These are phyloP conservation scores for Colletotrichum melonis DNA, from an alignment of 2,329 filamentous ascomycete genomes.

Conservation along the genomic window DNA sequence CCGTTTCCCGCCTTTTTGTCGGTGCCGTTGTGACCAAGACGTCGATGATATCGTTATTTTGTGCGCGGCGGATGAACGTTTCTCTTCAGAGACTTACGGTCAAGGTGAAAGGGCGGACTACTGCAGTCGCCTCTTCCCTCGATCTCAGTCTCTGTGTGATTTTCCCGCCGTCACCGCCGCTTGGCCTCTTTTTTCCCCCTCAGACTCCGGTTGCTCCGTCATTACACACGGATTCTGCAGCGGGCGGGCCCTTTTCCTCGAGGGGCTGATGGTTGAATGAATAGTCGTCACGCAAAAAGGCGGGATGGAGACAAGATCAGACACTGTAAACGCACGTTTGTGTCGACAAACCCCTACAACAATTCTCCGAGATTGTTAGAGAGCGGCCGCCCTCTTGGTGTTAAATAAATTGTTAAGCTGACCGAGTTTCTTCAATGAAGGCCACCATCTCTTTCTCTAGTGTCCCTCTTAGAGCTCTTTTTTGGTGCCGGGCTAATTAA, in stretches of 20 bases:
- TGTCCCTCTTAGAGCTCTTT: not conserved
- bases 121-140: not conserved
- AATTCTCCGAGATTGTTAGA: not conserved
- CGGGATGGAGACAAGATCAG: not conserved
- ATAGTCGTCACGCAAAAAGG: not conserved
- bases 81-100: not conserved
- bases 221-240: conserved; percentile 32
- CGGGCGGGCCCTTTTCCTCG: not conserved
- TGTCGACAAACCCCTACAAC: not conserved
- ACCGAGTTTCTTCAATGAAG: not conserved
- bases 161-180: not conserved
- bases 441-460: not conserved
- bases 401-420: conserved; percentile 23
- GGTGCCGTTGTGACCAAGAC: not conserved
- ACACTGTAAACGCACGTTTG: not conserved
- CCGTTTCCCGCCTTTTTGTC: not conserved
- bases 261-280: not conserved
- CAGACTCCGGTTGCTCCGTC: conserved; percentile 1
- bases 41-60: not conserved
- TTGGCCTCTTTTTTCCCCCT: not conserved
- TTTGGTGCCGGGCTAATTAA: not conserved
- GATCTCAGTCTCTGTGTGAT: not conserved
- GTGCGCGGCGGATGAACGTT: not conserved
- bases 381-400: conserved; percentile 2
- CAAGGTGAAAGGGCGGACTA: not conserved